phyloP scores from a whole-genome alignment of 2,329 filamentous ascomycete species.

The Pseudofabraea citricarpa region DNA sequence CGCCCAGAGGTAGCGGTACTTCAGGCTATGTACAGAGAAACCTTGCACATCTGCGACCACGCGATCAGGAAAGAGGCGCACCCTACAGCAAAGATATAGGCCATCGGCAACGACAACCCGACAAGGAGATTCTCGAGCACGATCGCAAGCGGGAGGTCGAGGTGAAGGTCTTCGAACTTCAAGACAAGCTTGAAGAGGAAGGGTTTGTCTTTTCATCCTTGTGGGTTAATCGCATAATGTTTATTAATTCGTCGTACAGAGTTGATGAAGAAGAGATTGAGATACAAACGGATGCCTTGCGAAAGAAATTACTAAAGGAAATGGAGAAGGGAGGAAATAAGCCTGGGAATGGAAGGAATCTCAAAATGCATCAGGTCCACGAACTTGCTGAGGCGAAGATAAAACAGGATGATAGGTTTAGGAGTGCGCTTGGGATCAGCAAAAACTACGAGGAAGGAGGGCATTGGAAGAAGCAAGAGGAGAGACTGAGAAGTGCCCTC shows the following conservation, averaged over 20 bases:
- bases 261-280: conserved; percentile 91
- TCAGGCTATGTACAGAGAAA: conserved; percentile 98
- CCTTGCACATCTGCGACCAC: conserved; percentile 79
- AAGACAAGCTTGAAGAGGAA: conserved; percentile 89
- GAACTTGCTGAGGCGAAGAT: conserved; percentile 96
- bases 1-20: conserved; percentile 89
- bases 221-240: neutral
- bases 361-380: conserved; percentile 94
- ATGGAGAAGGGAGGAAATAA: conserved; percentile 31
- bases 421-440: conserved; percentile 81
- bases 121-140: conserved; percentile 90
- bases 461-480: conserved; percentile 82
- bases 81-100: conserved; percentile 70
- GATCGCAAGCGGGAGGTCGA: conserved; percentile 88
- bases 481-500: conserved; percentile 47
- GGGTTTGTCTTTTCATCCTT: conserved; percentile 44
- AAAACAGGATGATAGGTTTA: conserved; percentile 83
- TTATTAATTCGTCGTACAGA: conserved; percentile 34
- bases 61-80: conserved; percentile 48
- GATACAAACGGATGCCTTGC: conserved; percentile 59
- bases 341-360: conserved; percentile 43
- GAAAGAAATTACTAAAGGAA: conserved; percentile 52
- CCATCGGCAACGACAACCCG: conserved; percentile 77
- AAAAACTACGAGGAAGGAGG: conserved; percentile 81
- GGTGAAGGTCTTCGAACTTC: conserved; percentile 85